Evolutionary conservation across 2,329 filamentous ascomycete species (phyloP).

Genomic region (Ophiostoma australiae): DNA sequence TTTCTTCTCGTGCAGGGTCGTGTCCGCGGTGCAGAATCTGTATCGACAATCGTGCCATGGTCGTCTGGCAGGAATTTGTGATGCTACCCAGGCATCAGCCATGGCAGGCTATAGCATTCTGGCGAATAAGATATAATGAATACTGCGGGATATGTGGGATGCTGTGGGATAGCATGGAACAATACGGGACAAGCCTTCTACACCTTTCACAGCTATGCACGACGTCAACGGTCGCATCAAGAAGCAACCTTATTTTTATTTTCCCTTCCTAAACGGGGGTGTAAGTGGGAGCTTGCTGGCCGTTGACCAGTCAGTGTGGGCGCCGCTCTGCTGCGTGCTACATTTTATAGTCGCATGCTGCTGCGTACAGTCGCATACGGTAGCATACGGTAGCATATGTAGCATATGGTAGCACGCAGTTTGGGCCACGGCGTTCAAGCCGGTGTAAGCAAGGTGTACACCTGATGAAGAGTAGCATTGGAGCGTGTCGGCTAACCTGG

Average conservation of each 20-base stretch:
- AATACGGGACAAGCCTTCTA: background rate
- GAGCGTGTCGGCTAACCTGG: background rate
- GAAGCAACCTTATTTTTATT: conserved; percentile 5
- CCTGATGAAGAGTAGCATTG: conserved; percentile 7
- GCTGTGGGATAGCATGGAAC: background rate
- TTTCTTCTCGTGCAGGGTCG: background rate
- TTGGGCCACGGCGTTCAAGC: background rate
- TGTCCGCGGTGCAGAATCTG: background rate
- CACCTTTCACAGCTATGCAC: background rate
- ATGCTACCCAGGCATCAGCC: background rate
- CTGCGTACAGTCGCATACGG: too few relatives aligned
- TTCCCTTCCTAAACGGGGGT: conserved; percentile 6
- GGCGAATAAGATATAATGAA: background rate
- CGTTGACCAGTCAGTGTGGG: conserved; percentile 4
- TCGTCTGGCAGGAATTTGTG: background rate
- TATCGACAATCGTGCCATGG: background rate
- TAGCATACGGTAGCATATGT: background rate
- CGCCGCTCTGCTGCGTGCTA: background rate
- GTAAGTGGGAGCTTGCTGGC: background rate
- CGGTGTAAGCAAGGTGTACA: background rate
- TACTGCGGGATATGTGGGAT: background rate
- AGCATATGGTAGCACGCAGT: background rate
- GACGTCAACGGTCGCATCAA: conserved; percentile 2
- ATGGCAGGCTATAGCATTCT: background rate
- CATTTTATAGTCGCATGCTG: background rate